phyloP scores from a whole-genome alignment of 352 stramenopile species.

The Globisporangium echinulatum region DNA sequence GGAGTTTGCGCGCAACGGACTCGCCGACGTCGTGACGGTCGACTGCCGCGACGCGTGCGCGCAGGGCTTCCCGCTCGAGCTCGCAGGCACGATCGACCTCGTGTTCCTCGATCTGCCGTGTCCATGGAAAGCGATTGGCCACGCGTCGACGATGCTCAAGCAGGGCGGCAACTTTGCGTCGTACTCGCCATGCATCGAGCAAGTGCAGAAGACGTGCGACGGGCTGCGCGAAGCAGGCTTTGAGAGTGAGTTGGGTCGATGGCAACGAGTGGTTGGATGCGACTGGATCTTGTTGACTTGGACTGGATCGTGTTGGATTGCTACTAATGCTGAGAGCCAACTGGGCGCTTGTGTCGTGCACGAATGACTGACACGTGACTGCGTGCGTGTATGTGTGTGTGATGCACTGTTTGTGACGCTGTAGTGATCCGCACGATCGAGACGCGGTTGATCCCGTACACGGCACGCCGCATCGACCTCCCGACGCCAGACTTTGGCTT shows the following conservation, averaged over 20 bases:
- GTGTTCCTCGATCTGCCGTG: conserved; percentile 98
- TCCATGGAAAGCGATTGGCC: conserved; percentile 93
- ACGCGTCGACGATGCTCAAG: conserved; percentile 92
- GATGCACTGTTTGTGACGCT: neutral
- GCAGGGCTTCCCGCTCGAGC: conserved; percentile 68
- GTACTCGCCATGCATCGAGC: conserved; percentile 99
- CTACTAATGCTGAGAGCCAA: neutral
- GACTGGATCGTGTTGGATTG: neutral
- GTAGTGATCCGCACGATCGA: conserved; percentile 88
- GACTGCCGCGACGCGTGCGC: conserved; percentile 94
- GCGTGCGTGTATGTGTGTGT: conserved; percentile 1
- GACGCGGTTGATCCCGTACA: conserved; percentile 88
- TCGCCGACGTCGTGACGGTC: conserved; percentile 89
- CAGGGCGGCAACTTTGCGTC: conserved; percentile 90
- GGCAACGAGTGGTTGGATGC: neutral
- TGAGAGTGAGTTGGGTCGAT: conserved; percentile 47
- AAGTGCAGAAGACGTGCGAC: conserved; percentile 91
- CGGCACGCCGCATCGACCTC: conserved; percentile 54
- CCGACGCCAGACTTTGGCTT: conserved; percentile 65
- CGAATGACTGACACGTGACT: conserved; percentile 1
- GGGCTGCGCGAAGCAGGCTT: conserved; percentile 71
- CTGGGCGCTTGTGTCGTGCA: neutral
- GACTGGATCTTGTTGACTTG: neutral
- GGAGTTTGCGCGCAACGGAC: conserved; percentile 92
- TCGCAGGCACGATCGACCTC: conserved; percentile 84